Evolutionary conservation across 129 eudicot genomes (phyloP).

Genomic region (Deinandra increscens): DNA sequence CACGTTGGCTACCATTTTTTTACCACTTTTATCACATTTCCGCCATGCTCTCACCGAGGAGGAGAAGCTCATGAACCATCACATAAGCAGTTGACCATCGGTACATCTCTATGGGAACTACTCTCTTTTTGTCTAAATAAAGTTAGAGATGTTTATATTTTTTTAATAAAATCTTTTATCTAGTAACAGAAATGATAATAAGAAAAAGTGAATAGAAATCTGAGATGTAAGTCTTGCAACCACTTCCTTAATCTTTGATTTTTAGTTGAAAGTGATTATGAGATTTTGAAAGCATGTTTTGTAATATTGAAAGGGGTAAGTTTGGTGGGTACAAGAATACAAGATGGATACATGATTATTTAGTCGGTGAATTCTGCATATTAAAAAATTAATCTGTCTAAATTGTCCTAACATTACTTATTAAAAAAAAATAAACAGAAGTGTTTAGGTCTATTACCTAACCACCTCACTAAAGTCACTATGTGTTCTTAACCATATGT

Average conservation of each 20-base stretch:
- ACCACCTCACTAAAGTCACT: neutral
- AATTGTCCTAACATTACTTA: neutral
- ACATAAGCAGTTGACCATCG: slow-evolving; percentile 16
- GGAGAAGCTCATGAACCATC: slow-evolving; percentile 54
- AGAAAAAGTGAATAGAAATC: slow-evolving; percentile 26
- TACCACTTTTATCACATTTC: slow-evolving; percentile 68
- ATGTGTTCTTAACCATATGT: neutral
- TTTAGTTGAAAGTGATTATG: slow-evolving; percentile 21
- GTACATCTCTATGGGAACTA: slow-evolving; percentile 21
- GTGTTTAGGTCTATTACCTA: neutral
- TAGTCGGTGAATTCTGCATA: neutral
- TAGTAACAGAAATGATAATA: slow-evolving; percentile 22
- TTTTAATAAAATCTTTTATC: slow-evolving; percentile 32
- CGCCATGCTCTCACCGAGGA: slow-evolving; percentile 76
- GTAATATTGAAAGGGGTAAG: slow-evolving; percentile 15
- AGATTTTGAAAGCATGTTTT: slow-evolving; percentile 23
- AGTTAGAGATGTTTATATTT: slow-evolving; percentile 28
- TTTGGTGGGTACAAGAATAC: slow-evolving; percentile 33
- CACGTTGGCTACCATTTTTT: slow-evolving; percentile 72
- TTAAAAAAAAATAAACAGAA: neutral
- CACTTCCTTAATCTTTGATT: slow-evolving; percentile 16
- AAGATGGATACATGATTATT: slow-evolving; percentile 23
- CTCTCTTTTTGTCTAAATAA: slow-evolving; percentile 7
- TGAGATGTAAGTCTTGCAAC: slow-evolving; percentile 25
- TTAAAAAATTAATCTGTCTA: neutral